Conservation (phyloP, 345 rosid species). For the Arabidopsis arenosa region DNA sequence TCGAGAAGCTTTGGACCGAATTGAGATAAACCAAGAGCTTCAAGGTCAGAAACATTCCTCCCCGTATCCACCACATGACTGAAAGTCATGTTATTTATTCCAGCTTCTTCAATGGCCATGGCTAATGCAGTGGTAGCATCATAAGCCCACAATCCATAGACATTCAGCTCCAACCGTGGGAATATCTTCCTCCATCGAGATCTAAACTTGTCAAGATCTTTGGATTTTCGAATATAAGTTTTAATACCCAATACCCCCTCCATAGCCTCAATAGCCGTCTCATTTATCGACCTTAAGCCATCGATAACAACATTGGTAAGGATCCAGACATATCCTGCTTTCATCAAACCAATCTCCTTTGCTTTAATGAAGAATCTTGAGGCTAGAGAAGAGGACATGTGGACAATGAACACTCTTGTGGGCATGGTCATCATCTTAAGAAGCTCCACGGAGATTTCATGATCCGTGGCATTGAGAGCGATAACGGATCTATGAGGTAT, state of each 20-base stretch:
- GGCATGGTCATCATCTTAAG: slow-evolving; percentile 55
- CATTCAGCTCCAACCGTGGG: no score
- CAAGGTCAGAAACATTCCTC: no score
- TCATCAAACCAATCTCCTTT: slow-evolving; percentile 57
- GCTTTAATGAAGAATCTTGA: slow-evolving; percentile 53
- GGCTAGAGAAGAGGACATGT: slow-evolving; percentile 46
- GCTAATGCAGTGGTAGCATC: no score
- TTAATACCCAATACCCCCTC: no score
- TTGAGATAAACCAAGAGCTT: no score
- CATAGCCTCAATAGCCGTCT: neutral
- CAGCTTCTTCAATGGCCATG: no score
- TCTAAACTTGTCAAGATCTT: neutral
- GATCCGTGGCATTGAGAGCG: slow-evolving; percentile 50
- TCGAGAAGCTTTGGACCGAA: no score
- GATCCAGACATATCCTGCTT: slow-evolving; percentile 57
- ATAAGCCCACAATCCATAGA: no score
- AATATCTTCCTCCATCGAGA: no score
- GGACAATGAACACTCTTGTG: slow-evolving; percentile 64
- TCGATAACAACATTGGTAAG: slow-evolving; percentile 48
- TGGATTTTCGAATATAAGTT: no score
- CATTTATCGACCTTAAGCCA: slow-evolving; percentile 16
- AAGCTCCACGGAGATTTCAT: slow-evolving; percentile 55
- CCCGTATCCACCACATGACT: no score
- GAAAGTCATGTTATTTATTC: no score
- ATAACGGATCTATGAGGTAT: slow-evolving; percentile 60